These are phyloP conservation scores for Tolypocladium guangdongense DNA, from an alignment of 2,329 filamentous ascomycete genomes.

Conservation along the genomic window DNA sequence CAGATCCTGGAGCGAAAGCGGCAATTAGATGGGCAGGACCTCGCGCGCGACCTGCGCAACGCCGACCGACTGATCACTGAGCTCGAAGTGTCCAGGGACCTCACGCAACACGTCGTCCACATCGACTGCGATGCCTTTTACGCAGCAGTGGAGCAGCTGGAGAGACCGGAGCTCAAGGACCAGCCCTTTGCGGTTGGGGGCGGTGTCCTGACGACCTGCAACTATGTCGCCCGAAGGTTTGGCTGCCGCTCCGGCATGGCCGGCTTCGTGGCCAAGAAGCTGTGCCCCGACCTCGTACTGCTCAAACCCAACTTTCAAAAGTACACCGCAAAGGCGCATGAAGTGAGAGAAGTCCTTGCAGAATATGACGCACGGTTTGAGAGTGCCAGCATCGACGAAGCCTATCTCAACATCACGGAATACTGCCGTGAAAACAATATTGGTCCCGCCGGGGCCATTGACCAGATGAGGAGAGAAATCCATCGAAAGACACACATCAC, in stretches of 20 bases:
- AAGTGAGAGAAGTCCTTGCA: conserved; percentile 71
- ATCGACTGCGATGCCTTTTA: conserved; percentile 98
- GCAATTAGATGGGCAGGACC: conserved; percentile 63
- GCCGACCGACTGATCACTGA: conserved; percentile 75
- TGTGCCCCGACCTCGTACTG: conserved; percentile 77
- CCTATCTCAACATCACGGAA: conserved; percentile 86
- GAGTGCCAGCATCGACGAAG: conserved; percentile 90
- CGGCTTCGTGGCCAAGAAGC: conserved; percentile 84
- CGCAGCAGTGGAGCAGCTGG: conserved; percentile 80
- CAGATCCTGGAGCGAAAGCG: conserved; percentile 65
- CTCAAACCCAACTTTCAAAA: conserved; percentile 83
- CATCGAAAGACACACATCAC: conserved; percentile 70
- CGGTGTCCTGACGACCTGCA: conserved; percentile 57
- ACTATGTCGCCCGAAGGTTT: conserved; percentile 82
- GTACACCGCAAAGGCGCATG: conserved; percentile 80
- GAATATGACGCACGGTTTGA: conserved; percentile 89
- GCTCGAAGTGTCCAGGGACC: conserved; percentile 66
- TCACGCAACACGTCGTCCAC: conserved; percentile 79
- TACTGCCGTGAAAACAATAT: conserved; percentile 65
- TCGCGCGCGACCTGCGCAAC: conserved; percentile 59
- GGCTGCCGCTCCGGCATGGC: conserved; percentile 95
- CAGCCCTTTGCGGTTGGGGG: conserved; percentile 83
- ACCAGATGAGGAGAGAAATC: conserved; percentile 68
- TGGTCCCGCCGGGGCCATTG: conserved; percentile 60
- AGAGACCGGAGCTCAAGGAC: conserved; percentile 72